These are phyloP conservation scores for Breviolum minutum DNA, from an alignment of 73 alveolate species.

Conservation along the genomic window DNA sequence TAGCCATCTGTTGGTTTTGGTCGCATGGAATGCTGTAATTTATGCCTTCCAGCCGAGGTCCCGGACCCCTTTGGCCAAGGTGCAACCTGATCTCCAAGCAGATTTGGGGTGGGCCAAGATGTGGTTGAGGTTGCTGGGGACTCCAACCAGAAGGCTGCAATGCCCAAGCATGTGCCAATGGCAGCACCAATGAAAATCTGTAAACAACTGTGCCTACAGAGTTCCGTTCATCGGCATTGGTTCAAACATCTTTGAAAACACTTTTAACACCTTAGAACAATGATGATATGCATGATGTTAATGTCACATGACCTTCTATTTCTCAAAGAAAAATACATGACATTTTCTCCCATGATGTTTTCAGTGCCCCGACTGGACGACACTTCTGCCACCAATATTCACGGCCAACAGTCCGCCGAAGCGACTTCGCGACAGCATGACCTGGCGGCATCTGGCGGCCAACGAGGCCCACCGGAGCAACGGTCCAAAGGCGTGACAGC, in stretches of 20 bases:
- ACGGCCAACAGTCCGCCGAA: constrained; percentile 81
- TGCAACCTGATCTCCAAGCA: background rate
- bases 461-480: background rate
- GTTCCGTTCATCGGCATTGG: background rate
- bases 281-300: background rate
- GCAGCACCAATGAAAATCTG: constrained; percentile 29
- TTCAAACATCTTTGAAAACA: background rate
- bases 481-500: background rate
- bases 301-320: no score
- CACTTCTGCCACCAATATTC: constrained; percentile 63
- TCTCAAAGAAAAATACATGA: no score
- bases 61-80: constrained; percentile 47
- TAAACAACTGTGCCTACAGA: constrained; percentile 25
- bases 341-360: no score
- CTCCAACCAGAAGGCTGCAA: constrained; percentile 7
- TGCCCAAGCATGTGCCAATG: constrained; percentile 2
- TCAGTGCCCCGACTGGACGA: constrained; percentile 13
- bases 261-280: background rate
- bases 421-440: constrained; percentile 87
- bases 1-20: background rate
- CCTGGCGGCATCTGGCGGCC: background rate
- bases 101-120: no score
- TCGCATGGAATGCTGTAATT: background rate
- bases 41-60: background rate
- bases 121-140: no score